Evolutionary conservation across 1,139 yeast genomes (phyloP), one percentile per base, ranked within the genome.

Genomic region (Groenewaldozyma sp.): DNA sequence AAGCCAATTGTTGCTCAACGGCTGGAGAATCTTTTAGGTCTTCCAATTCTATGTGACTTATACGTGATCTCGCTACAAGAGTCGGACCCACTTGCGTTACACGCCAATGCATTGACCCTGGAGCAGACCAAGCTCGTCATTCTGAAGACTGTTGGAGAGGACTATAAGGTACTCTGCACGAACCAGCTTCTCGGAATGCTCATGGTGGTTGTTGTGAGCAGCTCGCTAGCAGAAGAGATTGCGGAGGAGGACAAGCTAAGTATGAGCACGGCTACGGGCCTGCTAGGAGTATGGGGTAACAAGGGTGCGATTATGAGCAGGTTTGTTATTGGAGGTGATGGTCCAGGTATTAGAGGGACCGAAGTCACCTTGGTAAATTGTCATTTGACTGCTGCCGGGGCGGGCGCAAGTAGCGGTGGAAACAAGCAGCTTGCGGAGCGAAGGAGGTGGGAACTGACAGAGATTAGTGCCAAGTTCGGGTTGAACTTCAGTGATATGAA

Each of bases 371-470:
- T 80, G 49, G 71, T 76, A 14, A 72, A 74, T 49, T 74, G 82
- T 42, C 94, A 83, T 59, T 64, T 83, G 37, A 71, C 80, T 3
- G 88, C 91, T 2, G n/a, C n/a, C n/a, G n/a, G n/a, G n/a, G n/a
- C n/a, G n/a, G n/a, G n/a, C n/a, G n/a, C n/a, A n/a, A 81, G 78
- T 39, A 86, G 79, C 50, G 78, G 79, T 5, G 70, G 67, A 0
- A 53, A 63, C n/a, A 63, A 65, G 24, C 33, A 35, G n/a, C 10
- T 27, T 13, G 44, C 60, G 22, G 58, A 56, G 20, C 60, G 66
- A 43, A 54, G 73, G 41, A 63, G 67, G 36, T 66, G 67, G 64
- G 74, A 65, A 49, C 50, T 71, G 16, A 55, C 57, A 10, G 72
- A 69, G 31, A 67, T 69, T 36, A 52, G 52, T 42, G 54, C 31